Percentiles rank a stretch among this genome's conserved stretches.
phyloP scores from a whole-genome alignment of 192 early-diverging fungal genomes.

The Thamnidium elegans region DNA sequence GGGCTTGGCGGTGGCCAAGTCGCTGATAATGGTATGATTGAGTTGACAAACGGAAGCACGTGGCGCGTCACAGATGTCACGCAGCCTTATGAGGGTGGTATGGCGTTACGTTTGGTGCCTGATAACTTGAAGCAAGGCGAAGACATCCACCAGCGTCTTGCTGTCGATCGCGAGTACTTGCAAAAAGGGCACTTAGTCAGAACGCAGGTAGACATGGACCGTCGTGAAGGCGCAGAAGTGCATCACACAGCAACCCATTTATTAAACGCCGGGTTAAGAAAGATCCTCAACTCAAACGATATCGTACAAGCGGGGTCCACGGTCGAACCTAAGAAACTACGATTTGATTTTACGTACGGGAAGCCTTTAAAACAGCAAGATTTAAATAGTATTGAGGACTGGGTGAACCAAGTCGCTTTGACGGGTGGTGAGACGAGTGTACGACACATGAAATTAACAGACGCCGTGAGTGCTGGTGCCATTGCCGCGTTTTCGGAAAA shows the following conservation, averaged over 20 bases:
- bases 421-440: constrained; percentile 34
- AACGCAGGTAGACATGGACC: constrained; percentile 37
- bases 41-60: constrained; percentile 37
- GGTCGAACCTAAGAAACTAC: constrained; percentile 48
- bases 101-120: constrained; percentile 41
- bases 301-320: constrained; percentile 56
- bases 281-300: constrained; percentile 36
- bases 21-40: constrained; percentile 43
- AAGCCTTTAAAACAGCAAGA: constrained; percentile 43
- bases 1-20: constrained; percentile 59
- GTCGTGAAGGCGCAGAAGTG: constrained; percentile 44
- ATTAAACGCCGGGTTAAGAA: constrained; percentile 52
- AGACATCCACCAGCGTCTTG: constrained; percentile 4
- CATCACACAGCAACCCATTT: constrained; percentile 62
- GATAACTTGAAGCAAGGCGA: neutral
- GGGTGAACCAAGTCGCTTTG: constrained; percentile 46
- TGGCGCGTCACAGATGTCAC: constrained; percentile 48
- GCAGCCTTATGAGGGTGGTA: constrained; percentile 48
- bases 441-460: constrained; percentile 40
- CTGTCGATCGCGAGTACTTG: constrained; percentile 41
- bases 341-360: constrained; percentile 59
- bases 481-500: constrained; percentile 54
- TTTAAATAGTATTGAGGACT: constrained; percentile 45
- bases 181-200: constrained; percentile 39
- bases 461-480: constrained; percentile 51